Percentiles rank a stretch among this genome's conserved stretches.
Conservation (phyloP, 2,329 filamentous ascomycete genomes). For the Trichothecium roseum region DNA sequence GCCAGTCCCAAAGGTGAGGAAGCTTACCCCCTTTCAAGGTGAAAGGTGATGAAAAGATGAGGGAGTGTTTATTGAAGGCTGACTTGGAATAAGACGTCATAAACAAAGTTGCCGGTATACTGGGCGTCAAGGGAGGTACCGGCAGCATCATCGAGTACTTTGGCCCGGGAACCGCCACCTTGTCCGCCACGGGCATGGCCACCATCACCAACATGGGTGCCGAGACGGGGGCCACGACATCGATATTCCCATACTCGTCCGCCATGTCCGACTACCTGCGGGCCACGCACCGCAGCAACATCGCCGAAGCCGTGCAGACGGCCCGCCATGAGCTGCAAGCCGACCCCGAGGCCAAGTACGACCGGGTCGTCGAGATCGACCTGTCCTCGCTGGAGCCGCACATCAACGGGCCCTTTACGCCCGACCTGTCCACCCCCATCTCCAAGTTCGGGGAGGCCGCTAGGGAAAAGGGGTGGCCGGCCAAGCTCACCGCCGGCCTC, state of each 20-base stretch:
- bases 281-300: constrained; percentile 59
- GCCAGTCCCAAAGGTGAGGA: constrained; percentile 67
- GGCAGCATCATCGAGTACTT: constrained; percentile 58
- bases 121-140: constrained; percentile 72
- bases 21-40: too few species aligned
- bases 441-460: background rate
- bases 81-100: too few species aligned
- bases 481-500: background rate
- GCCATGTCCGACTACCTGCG: constrained; percentile 67
- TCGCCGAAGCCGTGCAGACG: constrained; percentile 70
- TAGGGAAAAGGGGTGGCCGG: background rate
- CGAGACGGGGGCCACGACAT: constrained; percentile 54
- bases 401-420: constrained; percentile 1
- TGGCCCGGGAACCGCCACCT: constrained; percentile 51
- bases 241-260: constrained; percentile 70
- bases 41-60: too few species aligned
- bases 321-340: constrained; percentile 46
- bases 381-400: background rate
- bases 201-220: constrained; percentile 48
- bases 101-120: constrained; percentile 65
- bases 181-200: constrained; percentile 65
- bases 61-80: too few species aligned
- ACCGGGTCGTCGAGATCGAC: constrained; percentile 1
- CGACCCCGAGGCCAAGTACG: constrained; percentile 41
- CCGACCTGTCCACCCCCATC: background rate